Percentiles rank a stretch among this genome's conserved stretches.
Evolutionary conservation across 768 basidiomycete genomes (phyloP).

Genomic region (Tricholoma terreum): DNA sequence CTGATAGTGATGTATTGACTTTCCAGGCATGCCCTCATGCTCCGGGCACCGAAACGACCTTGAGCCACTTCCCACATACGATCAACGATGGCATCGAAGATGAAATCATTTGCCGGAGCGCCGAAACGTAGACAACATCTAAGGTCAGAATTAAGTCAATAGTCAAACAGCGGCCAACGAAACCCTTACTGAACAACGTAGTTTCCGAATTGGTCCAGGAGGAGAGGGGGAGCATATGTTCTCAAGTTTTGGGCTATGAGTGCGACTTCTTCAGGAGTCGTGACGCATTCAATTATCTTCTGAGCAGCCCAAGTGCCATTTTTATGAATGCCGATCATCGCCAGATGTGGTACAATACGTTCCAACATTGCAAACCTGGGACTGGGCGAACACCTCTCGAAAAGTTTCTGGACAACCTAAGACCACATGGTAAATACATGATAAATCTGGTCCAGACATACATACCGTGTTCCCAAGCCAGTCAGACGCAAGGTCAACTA

Average conservation of each 20-base stretch:
- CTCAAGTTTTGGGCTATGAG: constrained; percentile 84
- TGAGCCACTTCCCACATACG: constrained; percentile 99
- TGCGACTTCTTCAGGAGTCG: constrained; percentile 80
- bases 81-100: constrained; percentile 97
- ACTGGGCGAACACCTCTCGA: constrained; percentile 77
- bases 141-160: background rate
- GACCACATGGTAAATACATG: constrained; percentile 1
- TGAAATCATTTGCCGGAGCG: constrained; percentile 86
- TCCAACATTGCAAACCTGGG: constrained; percentile 91
- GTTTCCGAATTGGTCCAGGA: constrained; percentile 92
- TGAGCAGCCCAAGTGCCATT: constrained; percentile 99
- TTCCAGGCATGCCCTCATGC: constrained; percentile 96
- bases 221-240: constrained; percentile 88
- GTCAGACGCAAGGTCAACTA: constrained; percentile 92
- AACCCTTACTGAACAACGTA: constrained; percentile 86
- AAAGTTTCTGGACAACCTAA: constrained; percentile 94
- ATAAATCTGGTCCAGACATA: background rate
- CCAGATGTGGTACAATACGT: constrained; percentile 88
- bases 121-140: constrained; percentile 92
- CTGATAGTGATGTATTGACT: constrained; percentile 81
- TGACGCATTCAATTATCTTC: constrained; percentile 96
- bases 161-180: background rate
- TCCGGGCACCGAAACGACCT: constrained; percentile 95
- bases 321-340: constrained; percentile 98
- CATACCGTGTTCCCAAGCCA: constrained; percentile 96